Percentiles rank a stretch among this genome's conserved stretches.
These are phyloP conservation scores for Beauveria australis DNA, from an alignment of 2,329 filamentous ascomycete genomes.

Conservation along the genomic window DNA sequence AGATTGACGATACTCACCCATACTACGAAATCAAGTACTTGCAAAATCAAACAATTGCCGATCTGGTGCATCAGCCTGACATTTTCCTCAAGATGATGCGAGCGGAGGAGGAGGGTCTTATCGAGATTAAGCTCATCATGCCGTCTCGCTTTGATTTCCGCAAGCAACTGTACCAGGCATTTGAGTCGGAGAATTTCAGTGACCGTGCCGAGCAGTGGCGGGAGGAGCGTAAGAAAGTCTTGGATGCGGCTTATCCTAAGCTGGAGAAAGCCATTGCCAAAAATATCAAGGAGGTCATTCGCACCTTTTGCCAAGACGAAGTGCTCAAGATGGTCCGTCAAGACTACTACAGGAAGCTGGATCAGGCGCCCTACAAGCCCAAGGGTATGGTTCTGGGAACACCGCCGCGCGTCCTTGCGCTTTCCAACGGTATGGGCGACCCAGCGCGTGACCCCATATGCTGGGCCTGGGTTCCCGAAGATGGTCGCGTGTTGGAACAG, in stretches of 20 bases:
- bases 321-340: conserved; percentile 83
- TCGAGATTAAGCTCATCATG: conserved; percentile 76
- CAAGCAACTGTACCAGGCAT: conserved; percentile 68
- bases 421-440: conserved; percentile 79
- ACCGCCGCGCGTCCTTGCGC: conserved; percentile 72
- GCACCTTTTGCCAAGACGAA: conserved; percentile 88
- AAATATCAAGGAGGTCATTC: conserved; percentile 88
- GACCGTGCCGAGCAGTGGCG: conserved; percentile 96
- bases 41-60: conserved; percentile 74
- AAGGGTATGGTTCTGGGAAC: conserved; percentile 88
- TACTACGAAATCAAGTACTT: conserved; percentile 99
- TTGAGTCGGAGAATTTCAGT: conserved; percentile 91
- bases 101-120: conserved; percentile 85
- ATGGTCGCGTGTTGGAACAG: conserved; percentile 80
- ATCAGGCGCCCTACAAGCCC: conserved; percentile 93
- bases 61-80: conserved; percentile 76
- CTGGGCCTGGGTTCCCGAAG: conserved; percentile 91
- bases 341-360: conserved; percentile 79
- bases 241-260: conserved; percentile 74
- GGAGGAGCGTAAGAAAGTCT: conserved; percentile 71
- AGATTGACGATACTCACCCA: conserved; percentile 89
- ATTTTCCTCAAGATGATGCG: conserved; percentile 95
- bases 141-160: conserved; percentile 70
- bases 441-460: conserved; percentile 67
- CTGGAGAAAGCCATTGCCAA: conserved; percentile 79